phyloP scores from a whole-genome alignment of 1,139 yeast species.

The Tardiomyces depauwii region DNA sequence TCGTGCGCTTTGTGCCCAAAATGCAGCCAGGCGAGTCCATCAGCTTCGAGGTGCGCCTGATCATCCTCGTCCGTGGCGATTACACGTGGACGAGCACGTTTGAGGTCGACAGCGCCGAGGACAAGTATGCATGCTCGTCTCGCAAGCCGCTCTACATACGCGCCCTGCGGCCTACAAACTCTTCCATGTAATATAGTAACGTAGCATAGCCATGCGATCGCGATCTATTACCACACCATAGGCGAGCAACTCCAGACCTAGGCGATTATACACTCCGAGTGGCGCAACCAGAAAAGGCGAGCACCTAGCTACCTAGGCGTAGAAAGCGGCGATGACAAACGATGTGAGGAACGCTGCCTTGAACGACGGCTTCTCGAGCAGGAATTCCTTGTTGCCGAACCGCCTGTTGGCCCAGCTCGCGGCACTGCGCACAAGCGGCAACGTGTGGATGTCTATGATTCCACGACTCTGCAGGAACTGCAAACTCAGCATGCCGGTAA shows the following conservation, averaged over 20 bases:
- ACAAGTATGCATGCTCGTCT: too few species aligned
- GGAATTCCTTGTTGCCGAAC: constrained; percentile 40
- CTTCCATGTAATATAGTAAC: too few species aligned
- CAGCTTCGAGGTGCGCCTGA: constrained; percentile 40
- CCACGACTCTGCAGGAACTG: constrained; percentile 54
- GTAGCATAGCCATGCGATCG: too few species aligned
- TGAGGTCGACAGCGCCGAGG: constrained; percentile 29
- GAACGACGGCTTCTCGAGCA: constrained; percentile 55
- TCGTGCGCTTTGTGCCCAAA: constrained; percentile 40
- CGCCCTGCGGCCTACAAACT: too few species aligned
- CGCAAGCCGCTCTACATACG: too few species aligned
- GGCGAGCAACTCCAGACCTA: too few species aligned
- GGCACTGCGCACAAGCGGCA: constrained; percentile 31
- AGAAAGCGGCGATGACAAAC: constrained; percentile 54
- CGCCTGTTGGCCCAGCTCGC: constrained; percentile 36
- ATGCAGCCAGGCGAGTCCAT: constrained; percentile 35
- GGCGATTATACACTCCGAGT: too few species aligned
- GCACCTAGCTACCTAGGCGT: constrained; percentile 29
- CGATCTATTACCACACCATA: too few species aligned
- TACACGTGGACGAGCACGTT: constrained; percentile 71
- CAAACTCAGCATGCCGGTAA: constrained; percentile 38
- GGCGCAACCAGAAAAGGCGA: too few species aligned
- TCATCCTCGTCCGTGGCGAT: constrained; percentile 57
- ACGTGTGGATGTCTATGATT: constrained; percentile 32
- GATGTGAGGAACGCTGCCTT: constrained; percentile 48